These are phyloP conservation scores for Fusarium mundagurra DNA, from an alignment of 2,329 filamentous ascomycete species.

Conservation along the genomic window DNA sequence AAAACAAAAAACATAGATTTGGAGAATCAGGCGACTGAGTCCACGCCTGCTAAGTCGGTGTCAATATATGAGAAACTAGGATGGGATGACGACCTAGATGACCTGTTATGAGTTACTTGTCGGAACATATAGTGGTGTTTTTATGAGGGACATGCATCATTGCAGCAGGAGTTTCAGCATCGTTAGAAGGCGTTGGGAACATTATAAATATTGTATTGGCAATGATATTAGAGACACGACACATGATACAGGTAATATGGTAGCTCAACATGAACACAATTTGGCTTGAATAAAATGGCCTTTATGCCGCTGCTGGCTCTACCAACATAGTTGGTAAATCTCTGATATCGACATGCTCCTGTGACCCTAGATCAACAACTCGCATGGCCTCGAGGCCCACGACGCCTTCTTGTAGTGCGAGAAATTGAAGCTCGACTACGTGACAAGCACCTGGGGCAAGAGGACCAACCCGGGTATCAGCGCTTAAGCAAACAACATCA, in stretches of 20 bases:
- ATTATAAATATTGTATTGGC: constrained; percentile 33
- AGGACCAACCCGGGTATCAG: constrained; percentile 78
- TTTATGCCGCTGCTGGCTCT: constrained; percentile 47
- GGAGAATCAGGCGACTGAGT: constrained; percentile 14
- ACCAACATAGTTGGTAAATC: constrained; percentile 77
- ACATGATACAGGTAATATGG: constrained; percentile 33
- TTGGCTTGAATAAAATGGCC: background rate
- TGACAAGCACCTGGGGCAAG: constrained; percentile 78
- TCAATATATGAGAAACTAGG: constrained; percentile 66
- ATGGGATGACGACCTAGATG: constrained; percentile 67
- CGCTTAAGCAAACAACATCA: constrained; percentile 78
- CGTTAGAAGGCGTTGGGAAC: constrained; percentile 35
- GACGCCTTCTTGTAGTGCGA: constrained; percentile 73
- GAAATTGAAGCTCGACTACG: constrained; percentile 76
- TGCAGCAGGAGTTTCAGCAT: constrained; percentile 33
- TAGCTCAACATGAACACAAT: constrained; percentile 6
- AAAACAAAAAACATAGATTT: constrained; percentile 19
- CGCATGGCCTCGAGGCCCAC: constrained; percentile 77
- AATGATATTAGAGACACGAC: constrained; percentile 38
- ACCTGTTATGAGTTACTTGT: constrained; percentile 50
- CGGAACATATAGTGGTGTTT: constrained; percentile 38
- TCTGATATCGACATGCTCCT: constrained; percentile 80
- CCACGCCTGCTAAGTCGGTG: constrained; percentile 40
- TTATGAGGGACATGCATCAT: constrained; percentile 29
- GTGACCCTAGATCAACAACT: constrained; percentile 76